These are phyloP conservation scores for Dendrobium huoshanense DNA, from an alignment of 106 monocot genomes.

Conservation along the genomic window DNA sequence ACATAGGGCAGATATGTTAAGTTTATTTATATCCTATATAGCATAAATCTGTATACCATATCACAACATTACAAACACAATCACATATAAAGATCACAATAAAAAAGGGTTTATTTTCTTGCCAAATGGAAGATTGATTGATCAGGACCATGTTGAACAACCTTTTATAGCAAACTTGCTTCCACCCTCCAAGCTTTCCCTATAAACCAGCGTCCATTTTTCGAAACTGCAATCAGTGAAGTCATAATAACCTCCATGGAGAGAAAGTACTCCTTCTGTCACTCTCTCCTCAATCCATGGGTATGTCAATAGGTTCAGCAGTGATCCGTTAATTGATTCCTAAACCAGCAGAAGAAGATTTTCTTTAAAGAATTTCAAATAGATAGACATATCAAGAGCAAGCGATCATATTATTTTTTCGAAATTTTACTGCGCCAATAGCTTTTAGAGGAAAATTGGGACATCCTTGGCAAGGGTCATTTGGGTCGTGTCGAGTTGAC, in stretches of 20 bases:
- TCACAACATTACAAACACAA: background rate
- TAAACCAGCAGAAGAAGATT: conserved; percentile 11
- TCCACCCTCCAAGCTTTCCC: conserved; percentile 49
- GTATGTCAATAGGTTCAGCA: conserved; percentile 85
- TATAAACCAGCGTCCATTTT: conserved; percentile 83
- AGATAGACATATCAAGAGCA: too few relatives aligned
- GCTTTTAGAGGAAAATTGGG: too few relatives aligned
- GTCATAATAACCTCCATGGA: conserved; percentile 96
- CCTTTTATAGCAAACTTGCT: conserved; percentile 58
- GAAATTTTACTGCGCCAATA: too few relatives aligned
- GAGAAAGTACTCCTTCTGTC: conserved; percentile 45
- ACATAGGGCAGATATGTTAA: background rate
- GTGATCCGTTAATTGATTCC: conserved; percentile 86
- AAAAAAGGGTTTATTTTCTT: background rate
- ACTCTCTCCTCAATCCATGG: conserved; percentile 91
- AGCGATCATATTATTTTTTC: too few relatives aligned
- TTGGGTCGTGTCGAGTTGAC: too few relatives aligned
- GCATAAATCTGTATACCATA: background rate
- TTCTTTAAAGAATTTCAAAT: too few relatives aligned
- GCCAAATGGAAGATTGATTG: background rate
- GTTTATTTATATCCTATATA: background rate
- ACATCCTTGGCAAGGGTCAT: too few relatives aligned
- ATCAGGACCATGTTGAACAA: conserved; percentile 47
- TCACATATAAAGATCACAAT: background rate
- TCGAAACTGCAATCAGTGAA: conserved; percentile 86